phyloP scores from a whole-genome alignment of 805 yeast genomes.

The Yueomyces sp. region DNA sequence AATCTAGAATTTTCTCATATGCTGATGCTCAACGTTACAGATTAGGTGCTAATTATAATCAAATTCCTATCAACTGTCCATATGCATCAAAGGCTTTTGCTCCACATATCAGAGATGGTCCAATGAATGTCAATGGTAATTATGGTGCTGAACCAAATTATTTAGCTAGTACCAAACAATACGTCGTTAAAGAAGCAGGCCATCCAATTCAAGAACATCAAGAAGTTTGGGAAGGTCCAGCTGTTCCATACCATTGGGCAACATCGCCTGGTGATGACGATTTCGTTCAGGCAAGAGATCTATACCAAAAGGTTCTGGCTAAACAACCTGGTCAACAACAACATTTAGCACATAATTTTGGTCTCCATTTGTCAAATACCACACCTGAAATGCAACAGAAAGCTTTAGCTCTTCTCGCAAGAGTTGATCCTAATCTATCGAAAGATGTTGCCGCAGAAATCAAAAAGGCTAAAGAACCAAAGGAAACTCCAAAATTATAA shows the following conservation, averaged over 20 bases:
- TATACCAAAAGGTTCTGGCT: conserved; percentile 64
- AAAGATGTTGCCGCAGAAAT: conserved; percentile 41
- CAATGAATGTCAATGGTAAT: conserved; percentile 56
- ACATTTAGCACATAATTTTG: conserved; percentile 69
- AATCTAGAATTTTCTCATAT: conserved; percentile 69
- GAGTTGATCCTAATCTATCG: conserved; percentile 60
- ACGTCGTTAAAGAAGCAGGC: conserved; percentile 17
- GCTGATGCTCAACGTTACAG: conserved; percentile 81
- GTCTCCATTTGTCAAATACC: conserved; percentile 59
- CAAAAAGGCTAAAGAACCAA: conserved; percentile 1
- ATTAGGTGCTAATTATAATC: conserved; percentile 58
- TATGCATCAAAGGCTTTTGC: conserved; percentile 38
- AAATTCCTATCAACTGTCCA: conserved; percentile 87
- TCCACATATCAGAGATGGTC: conserved; percentile 78
- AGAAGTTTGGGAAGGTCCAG: conserved; percentile 74
- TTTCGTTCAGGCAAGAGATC: conserved; percentile 60
- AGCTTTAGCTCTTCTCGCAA: conserved; percentile 60
- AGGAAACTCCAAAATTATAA: conserved; percentile 3
- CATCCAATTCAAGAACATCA: conserved; percentile 44
- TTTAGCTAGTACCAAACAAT: conserved; percentile 35
- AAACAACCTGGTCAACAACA: conserved; percentile 69
- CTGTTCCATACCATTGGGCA: conserved; percentile 79
- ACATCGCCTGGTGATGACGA: conserved; percentile 49
- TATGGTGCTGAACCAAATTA: conserved; percentile 71
- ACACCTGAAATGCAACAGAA: conserved; percentile 65